Evolutionary conservation across 2,329 filamentous ascomycete species (phyloP).

Genomic region (Beauveria asiatica): DNA sequence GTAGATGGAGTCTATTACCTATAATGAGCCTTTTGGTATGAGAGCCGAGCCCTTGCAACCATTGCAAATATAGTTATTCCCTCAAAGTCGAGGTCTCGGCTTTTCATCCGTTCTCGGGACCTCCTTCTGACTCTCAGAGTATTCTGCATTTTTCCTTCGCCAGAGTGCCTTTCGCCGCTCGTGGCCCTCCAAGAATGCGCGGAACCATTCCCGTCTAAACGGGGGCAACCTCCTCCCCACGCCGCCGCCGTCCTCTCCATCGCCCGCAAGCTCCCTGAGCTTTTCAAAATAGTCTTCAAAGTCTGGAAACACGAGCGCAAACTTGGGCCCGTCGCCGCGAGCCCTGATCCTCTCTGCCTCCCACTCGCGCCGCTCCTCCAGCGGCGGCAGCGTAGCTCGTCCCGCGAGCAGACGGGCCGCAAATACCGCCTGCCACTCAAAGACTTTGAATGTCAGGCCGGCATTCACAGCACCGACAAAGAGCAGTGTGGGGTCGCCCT

Average conservation of each 20-base stretch:
- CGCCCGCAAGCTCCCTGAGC: conserved; percentile 40
- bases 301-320: conserved; percentile 49
- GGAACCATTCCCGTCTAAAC: conserved; percentile 38
- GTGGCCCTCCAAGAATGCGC: conserved; percentile 44
- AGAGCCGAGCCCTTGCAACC: neutral
- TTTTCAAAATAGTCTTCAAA: conserved; percentile 59
- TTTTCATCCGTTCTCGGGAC: neutral
- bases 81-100: neutral
- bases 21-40: too few relatives aligned
- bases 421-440: conserved; percentile 59
- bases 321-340: conserved; percentile 48
- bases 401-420: conserved; percentile 51
- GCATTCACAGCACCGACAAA: conserved; percentile 51
- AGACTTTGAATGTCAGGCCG: conserved; percentile 58
- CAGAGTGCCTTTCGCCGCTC: conserved; percentile 37
- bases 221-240: conserved; percentile 36
- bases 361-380: conserved; percentile 44
- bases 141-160: neutral
- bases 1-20: too few relatives aligned
- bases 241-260: conserved; percentile 24
- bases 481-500: conserved; percentile 43
- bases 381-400: conserved; percentile 39
- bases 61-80: neutral
- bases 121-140: neutral
- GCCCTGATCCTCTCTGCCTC: conserved; percentile 44